Conservation (phyloP, 2,329 filamentous ascomycete species). For the Knoxdaviesia proteae region DNA sequence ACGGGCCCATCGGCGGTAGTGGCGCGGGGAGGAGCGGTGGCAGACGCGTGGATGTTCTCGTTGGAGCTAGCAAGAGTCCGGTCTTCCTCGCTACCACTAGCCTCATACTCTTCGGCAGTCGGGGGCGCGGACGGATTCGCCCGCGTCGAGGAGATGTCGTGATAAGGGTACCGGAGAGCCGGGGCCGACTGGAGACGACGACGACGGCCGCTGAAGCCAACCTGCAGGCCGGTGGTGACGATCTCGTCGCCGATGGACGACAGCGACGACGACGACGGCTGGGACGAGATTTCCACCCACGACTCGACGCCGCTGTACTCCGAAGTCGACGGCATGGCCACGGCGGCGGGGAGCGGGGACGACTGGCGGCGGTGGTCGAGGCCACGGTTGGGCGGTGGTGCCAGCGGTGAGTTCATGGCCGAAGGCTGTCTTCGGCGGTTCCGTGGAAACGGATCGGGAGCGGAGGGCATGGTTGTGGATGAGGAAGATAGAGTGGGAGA, state of each 20-base stretch:
- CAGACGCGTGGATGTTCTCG: conserved; percentile 21
- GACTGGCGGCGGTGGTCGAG: too few relatives aligned
- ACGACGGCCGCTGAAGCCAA: conserved; percentile 43
- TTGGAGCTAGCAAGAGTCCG: conserved; percentile 37
- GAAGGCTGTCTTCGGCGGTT: not conserved
- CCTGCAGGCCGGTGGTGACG: conserved; percentile 66
- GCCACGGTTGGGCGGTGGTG: not conserved
- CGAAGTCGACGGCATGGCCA: too few relatives aligned
- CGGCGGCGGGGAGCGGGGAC: too few relatives aligned
- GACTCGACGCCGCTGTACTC: conserved; percentile 40
- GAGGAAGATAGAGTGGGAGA: too few relatives aligned
- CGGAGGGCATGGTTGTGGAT: too few relatives aligned
- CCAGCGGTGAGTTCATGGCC: not conserved
- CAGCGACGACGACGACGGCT: conserved; percentile 80
- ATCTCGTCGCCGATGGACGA: conserved; percentile 77
- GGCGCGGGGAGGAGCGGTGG: conserved; percentile 9
- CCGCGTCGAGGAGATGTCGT: conserved; percentile 4
- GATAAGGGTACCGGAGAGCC: conserved; percentile 5
- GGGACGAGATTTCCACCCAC: conserved; percentile 86
- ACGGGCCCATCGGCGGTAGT: not conserved
- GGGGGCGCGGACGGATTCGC: conserved; percentile 20
- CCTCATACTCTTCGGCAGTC: conserved; percentile 91
- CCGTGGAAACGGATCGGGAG: too few relatives aligned
- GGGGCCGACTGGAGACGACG: conserved; percentile 25
- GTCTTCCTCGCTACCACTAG: conserved; percentile 81